Base-by-base conservation (phyloP, 1,284 basidiomycete species). In the Bondarzewia mesenterica region DNA sequence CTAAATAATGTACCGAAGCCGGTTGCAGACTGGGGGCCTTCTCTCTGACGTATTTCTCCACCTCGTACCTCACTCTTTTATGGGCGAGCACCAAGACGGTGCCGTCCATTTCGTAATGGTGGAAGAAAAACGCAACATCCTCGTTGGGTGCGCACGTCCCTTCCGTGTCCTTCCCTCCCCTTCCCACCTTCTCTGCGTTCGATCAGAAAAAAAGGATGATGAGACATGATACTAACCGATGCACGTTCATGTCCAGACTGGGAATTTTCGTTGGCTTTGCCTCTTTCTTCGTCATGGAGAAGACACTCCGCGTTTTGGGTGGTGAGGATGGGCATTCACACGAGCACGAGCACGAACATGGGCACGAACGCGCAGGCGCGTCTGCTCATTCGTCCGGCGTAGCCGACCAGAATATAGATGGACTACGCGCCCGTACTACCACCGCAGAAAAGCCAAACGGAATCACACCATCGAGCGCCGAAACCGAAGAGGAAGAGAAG, bases 21-120 rank as follows among this genome's bases (percentile, higher is more conserved):
- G 26, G 29, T 2, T 41, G 27, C 59, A 89, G 86, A 93, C 90
- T 10, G 91, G 90, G 32, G 90, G 91, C 21, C 74, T 93, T 23
- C 78, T 93, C 32, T 93, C 90, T 14, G 90, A 94, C 63, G 89
- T 93, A 29, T 92, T 93, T 66, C 68, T 94, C 45, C 90, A 93
- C 62, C 79, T 93, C 35, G 82, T 93, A 42, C 90, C 90, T 14
- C 91, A 93, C 63, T 77, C 86, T 4, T 93, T 93, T 66, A 86
- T 92, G 72, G 91, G 90, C 39, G 91, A 93, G 61, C 80, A 83
- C 57, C 79, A 85, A 60, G 80, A 78, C 47, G 70, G 72, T 37
- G 78, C 78, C 38, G 80, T 80, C 16, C 80, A 84, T 53, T 75
- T 87, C 47, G 74, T 93, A 29, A 78, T 89, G 69, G 85, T 93